Base-by-base conservation (phyloP, 75 land plant species). In the Pinus taeda region DNA sequence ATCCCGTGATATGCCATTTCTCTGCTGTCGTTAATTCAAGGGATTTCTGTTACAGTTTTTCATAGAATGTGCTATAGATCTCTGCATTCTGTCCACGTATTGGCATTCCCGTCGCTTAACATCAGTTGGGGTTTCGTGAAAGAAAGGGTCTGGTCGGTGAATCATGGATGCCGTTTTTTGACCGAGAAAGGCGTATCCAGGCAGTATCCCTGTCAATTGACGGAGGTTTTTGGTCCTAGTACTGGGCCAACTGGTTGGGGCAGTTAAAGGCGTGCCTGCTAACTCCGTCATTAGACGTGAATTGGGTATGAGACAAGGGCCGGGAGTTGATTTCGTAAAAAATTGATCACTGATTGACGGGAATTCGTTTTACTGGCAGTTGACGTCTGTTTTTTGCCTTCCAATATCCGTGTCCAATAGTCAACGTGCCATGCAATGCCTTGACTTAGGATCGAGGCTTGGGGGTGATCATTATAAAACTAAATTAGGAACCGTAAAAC, bases 371-470 rank as follows among this genome's bases (percentile, higher is more conserved):
- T 69, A 8, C 13, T 8, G 22, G 71, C 49, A 69, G n/a, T 42
- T 42, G 72, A 45, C 55, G 55, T 9, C 22, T 39, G 15, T n/a
- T n/a, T n/a, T 42, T n/a, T 4, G 72, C 55, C 18, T 45, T 69
- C 72, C 18, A 45, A 65, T 11, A 49, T 49, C 12, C 55, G 55
- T 49, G 55, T 49, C 55, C 12, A 33, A 65, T 6, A 18, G 0
- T 15, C 49, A 21, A 6, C 42, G 53, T 69, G 72, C 21, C 72
- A 69, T 69, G 72, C 72, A 42, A 69, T 69, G 72, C 72, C 39
- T 42, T n/a, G 24, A n/a, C 72, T 24, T 37, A 39, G 53, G 55
- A 49, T 49, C 55, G 55, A 49, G 55, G 55, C 12, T 49, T 49
- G 55, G 12, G 12, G 55, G 72, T 22, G 72, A 36, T 69, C 53